Conservation (phyloP, 1,284 basidiomycete genomes). For the Dichomitus squalens region DNA sequence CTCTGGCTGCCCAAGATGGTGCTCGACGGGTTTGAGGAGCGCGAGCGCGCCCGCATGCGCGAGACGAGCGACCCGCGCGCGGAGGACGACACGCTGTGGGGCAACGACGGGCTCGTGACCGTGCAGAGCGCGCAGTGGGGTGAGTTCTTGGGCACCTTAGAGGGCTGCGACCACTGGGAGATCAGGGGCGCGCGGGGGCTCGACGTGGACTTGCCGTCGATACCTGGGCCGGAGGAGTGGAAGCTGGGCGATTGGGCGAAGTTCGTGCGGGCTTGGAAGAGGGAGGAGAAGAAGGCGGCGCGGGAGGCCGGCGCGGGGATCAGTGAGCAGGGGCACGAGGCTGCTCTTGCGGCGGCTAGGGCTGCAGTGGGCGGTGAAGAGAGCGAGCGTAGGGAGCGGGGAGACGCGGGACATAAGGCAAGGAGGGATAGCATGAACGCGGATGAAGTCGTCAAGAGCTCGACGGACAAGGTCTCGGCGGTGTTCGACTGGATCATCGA, state of each 20-base stretch:
- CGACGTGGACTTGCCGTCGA: conserved; percentile 56
- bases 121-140: conserved; percentile 92
- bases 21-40: conserved; percentile 78
- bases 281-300: conserved; percentile 46
- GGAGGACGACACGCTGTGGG: conserved; percentile 60
- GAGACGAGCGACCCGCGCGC: conserved; percentile 24
- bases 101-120: conserved; percentile 95
- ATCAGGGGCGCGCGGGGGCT: conserved; percentile 81
- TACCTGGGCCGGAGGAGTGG: conserved; percentile 56
- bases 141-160: conserved; percentile 88
- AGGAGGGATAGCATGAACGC: conserved; percentile 38
- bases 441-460: conserved; percentile 63
- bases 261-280: conserved; percentile 61
- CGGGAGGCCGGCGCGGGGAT: conserved; percentile 28
- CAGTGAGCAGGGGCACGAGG: conserved; percentile 26
- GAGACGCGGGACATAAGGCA: conserved; percentile 13
- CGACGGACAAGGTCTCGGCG: conserved; percentile 69
- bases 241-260: conserved; percentile 61
- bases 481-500: conserved; percentile 80
- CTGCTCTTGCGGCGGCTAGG: conserved; percentile 4
- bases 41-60: conserved; percentile 44
- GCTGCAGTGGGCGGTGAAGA: conserved; percentile 1
- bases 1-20: conserved; percentile 97
- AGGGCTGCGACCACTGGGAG: conserved; percentile 97
- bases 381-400: conserved; percentile 1